These are phyloP conservation scores for Endogone sp. DNA, from an alignment of 192 early-diverging fungal genomes.

Conservation along the genomic window DNA sequence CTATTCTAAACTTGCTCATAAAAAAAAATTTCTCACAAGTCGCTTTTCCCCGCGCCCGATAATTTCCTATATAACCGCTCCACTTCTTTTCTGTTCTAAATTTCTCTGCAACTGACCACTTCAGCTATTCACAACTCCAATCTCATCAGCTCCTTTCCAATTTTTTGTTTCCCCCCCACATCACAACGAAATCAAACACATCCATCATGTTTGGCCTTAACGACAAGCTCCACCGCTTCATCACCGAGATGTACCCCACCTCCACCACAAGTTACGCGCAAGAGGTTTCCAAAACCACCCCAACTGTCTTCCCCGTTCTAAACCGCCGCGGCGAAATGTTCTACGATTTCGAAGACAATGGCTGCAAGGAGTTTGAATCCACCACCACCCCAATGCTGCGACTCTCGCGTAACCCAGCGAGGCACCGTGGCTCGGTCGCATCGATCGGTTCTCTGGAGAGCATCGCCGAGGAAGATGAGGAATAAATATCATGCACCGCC, in stretches of 20 bases:
- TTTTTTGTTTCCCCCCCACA: too few species aligned
- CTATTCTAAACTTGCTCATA: too few species aligned
- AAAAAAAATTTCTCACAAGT: too few species aligned
- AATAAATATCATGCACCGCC: not conserved
- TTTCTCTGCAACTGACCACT: too few species aligned
- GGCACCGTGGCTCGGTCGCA: slow-evolving; percentile 7
- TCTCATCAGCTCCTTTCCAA: too few species aligned
- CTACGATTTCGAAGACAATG: not conserved
- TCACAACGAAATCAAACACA: not conserved
- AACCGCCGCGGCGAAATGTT: not conserved
- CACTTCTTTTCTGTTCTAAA: too few species aligned
- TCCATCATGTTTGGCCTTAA: not conserved
- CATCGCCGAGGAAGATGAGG: slow-evolving; percentile 14
- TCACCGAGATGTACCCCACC: slow-evolving; percentile 10
- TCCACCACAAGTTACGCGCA: slow-evolving; percentile 5
- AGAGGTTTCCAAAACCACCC: not conserved
- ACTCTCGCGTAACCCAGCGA: not conserved
- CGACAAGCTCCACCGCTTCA: slow-evolving; percentile 14
- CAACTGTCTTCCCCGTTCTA: not conserved
- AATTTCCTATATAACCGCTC: too few species aligned
- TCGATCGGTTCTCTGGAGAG: slow-evolving; percentile 11
- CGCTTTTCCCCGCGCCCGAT: too few species aligned
- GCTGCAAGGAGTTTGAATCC: not conserved
- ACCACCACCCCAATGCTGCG: not conserved
- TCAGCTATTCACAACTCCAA: too few species aligned